Conservation (phyloP, 2,329 filamentous ascomycete species). For the Gremmenia infestans region DNA sequence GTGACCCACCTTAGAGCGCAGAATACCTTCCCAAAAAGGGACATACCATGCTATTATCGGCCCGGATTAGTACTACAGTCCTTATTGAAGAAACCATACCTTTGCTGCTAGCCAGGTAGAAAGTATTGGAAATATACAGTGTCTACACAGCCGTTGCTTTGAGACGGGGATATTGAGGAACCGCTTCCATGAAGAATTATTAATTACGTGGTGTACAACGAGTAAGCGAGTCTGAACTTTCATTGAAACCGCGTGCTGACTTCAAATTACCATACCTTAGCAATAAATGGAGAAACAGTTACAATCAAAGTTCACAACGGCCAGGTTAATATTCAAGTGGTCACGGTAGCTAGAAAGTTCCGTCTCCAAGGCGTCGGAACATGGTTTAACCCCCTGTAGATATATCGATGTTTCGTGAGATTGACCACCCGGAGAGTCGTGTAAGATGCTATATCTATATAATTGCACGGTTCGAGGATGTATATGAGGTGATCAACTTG, state of each 20-base stretch:
- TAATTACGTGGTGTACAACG: slow-evolving; percentile 60
- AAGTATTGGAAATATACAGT: slow-evolving; percentile 63
- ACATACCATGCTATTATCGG: slow-evolving; percentile 66
- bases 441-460: too few relatives aligned
- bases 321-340: slow-evolving; percentile 57
- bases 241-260: not conserved
- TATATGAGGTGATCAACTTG: too few relatives aligned
- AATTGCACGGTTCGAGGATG: too few relatives aligned
- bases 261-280: slow-evolving; percentile 5
- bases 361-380: slow-evolving; percentile 55
- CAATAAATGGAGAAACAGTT: slow-evolving; percentile 57
- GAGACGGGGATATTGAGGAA: slow-evolving; percentile 64
- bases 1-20: slow-evolving; percentile 49
- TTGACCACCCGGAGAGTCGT: slow-evolving; percentile 36
- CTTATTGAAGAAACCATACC: slow-evolving; percentile 43
- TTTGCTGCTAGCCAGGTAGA: slow-evolving; percentile 53
- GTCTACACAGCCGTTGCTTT: slow-evolving; percentile 58
- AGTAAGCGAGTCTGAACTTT: slow-evolving; percentile 40
- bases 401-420: slow-evolving; percentile 62
- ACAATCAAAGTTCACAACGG: slow-evolving; percentile 54
- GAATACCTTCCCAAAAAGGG: slow-evolving; percentile 61
- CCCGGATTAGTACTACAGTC: slow-evolving; percentile 55
- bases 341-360: slow-evolving; percentile 55
- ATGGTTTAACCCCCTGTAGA: slow-evolving; percentile 57
- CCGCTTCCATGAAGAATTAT: slow-evolving; percentile 46